Base-by-base conservation (phyloP, 371 early-diverging fungal genomes). In the Coemansia sp. region DNA sequence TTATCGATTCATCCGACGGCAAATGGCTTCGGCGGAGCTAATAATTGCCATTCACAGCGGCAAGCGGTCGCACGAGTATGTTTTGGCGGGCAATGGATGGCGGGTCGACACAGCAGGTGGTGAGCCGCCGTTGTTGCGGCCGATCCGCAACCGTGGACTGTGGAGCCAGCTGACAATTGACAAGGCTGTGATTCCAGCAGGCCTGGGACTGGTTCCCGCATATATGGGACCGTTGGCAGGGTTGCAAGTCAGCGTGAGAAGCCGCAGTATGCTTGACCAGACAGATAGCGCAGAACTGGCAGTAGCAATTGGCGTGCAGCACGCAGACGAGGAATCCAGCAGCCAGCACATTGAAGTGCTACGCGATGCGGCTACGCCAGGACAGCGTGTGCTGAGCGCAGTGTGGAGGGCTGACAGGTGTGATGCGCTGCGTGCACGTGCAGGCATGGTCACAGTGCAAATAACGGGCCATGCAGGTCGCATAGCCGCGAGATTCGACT, bases 181-280 rank as follows among this genome's bases (percentile, higher is more conserved):
- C 16, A 60, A 54, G 0, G 14, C 27, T 1, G 27, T 52, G 14
- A 37, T 68, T n/a, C 64, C 72, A 27, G 11, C 45, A 7, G 42
- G 55, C 10, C 31, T 68, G 40, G 68, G 72, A 6, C 34, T 72
- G n/a, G 64, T 72, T 7, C 64, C 72, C 1, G 64, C 64, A 50
- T 68, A 68, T 13, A 8, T 37, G 37, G 48, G 26, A 8, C 13
- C 58, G 31, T 29, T 16, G 18, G 18, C 16, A 5, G 26, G 13
- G 21, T 22, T 58, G 52, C 52, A 31, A 16, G 65, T 50, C 11
- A 34, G 29, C 11, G 58, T 66, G 24, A 14, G 16, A 8, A 55
- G 56, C 34, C 14, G 31, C 31, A 31, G 56, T 8, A 8, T 27
- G 14, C 27, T 27, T 21, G 26, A 18, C 22, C 54, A 22, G 27